Conservation (phyloP, 306 rosid species). For the Adenanthera pavonina region DNA sequence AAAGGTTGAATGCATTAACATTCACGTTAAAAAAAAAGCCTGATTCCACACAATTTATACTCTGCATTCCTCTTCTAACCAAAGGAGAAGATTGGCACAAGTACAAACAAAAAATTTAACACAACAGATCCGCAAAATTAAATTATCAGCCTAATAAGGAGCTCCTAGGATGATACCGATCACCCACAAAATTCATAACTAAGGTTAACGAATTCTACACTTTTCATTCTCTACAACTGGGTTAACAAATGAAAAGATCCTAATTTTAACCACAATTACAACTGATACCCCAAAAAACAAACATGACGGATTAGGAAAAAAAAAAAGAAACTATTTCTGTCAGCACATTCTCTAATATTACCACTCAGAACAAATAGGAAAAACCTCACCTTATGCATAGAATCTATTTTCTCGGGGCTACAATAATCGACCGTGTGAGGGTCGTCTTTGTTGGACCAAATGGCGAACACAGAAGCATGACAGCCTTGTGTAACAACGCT, state of each 20-base stretch:
- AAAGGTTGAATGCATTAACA: neutral
- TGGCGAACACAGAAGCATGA: conserved; percentile 72
- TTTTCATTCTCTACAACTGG: neutral
- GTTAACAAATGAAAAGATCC: neutral
- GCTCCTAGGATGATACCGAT: neutral
- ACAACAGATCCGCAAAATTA: neutral
- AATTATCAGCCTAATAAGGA: neutral
- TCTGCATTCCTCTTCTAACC: neutral
- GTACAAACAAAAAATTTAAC: neutral
- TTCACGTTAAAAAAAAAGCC: neutral
- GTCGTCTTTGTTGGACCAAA: conserved; percentile 64
- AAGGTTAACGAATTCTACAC: too few species aligned
- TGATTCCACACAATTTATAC: neutral
- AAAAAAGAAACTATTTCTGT: neutral
- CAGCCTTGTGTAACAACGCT: conserved; percentile 75
- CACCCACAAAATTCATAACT: too few species aligned
- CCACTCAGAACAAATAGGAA: neutral
- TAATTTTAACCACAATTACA: neutral
- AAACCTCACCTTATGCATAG: conserved; percentile 64
- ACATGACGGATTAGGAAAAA: neutral
- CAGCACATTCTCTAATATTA: neutral
- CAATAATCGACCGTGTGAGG: conserved; percentile 57
- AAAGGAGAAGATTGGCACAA: neutral
- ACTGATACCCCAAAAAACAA: neutral
- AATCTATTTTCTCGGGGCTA: conserved; percentile 59